These are phyloP conservation scores for Podaxis sp. DNA, from an alignment of 768 basidiomycete genomes.

Conservation along the genomic window DNA sequence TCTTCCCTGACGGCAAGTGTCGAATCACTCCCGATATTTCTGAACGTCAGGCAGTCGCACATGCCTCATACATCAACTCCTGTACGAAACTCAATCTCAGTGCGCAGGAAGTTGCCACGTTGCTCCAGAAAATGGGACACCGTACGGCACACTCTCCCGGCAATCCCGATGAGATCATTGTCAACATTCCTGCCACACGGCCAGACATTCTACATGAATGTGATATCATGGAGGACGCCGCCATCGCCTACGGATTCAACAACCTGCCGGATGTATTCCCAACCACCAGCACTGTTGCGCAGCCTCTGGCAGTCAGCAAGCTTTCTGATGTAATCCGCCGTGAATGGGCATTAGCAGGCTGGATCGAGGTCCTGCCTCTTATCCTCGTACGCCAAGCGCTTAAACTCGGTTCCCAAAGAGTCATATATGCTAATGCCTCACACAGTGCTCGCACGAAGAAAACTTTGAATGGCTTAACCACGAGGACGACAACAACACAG, in stretches of 20 bases:
- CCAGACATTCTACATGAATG: conserved; percentile 98
- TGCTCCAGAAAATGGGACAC: conserved; percentile 85
- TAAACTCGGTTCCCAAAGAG: not conserved
- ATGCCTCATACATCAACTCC: conserved; percentile 90
- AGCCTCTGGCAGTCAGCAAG: conserved; percentile 85
- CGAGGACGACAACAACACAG: conserved; percentile 72
- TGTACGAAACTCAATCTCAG: conserved; percentile 84
- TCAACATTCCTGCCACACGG: conserved; percentile 88
- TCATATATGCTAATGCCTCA: not conserved
- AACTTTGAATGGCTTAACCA: conserved; percentile 95
- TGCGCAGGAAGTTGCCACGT: conserved; percentile 56
- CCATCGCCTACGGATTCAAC: conserved; percentile 97
- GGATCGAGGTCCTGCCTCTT: conserved; percentile 92
- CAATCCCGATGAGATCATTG: conserved; percentile 63
- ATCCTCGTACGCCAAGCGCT: conserved; percentile 60
- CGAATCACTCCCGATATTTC: conserved; percentile 81
- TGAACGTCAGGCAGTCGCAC: conserved; percentile 65
- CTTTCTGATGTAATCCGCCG: conserved; percentile 81
- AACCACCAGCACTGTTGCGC: conserved; percentile 89
- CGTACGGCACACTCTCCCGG: conserved; percentile 46
- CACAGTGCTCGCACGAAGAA: conserved; percentile 95
- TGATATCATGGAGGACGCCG: conserved; percentile 97
- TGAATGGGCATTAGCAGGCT: conserved; percentile 94
- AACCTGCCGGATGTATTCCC: conserved; percentile 93
- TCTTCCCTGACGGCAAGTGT: conserved; percentile 71